Conservation (phyloP, 257 asterid genomes). For the Capsicum chinense region DNA sequence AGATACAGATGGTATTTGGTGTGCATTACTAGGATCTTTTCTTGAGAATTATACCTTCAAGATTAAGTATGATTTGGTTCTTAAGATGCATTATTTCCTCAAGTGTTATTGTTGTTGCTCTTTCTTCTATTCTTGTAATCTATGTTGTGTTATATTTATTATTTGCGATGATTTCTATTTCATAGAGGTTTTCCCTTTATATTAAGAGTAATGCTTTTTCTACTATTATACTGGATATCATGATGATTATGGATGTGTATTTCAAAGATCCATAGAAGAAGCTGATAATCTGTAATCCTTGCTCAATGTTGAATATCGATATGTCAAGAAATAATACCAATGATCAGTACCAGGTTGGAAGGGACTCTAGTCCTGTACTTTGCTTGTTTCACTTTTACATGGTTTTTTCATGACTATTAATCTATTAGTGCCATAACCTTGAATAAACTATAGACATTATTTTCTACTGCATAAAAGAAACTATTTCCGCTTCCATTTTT, state of each 20-base stretch:
- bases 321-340: conserved; percentile 96
- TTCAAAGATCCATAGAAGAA: conserved; percentile 80
- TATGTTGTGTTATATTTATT: background rate
- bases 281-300: conserved; percentile 91
- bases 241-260: conserved; percentile 39
- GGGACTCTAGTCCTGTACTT: background rate
- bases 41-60: conserved; percentile 96
- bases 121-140: conserved; percentile 16
- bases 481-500: conserved; percentile 42
- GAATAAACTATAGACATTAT: conserved; percentile 30
- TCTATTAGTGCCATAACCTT: background rate
- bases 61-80: conserved; percentile 60
- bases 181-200: conserved; percentile 1
- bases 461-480: conserved; percentile 31
- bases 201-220: background rate
- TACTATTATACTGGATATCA: conserved; percentile 34
- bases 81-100: conserved; percentile 24
- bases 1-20: conserved; percentile 99
- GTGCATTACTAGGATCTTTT: conserved; percentile 88
- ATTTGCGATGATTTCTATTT: background rate
- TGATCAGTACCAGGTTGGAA: conserved; percentile 90
- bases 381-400: conserved; percentile 26
- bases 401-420: conserved; percentile 1
- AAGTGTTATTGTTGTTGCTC: conserved; percentile 1
- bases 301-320: conserved; percentile 98